A percentile compares a stretch with the other conserved stretches of the same genome.
These are phyloP conservation scores for Barnettozyma sp. DNA, from an alignment of 805 yeast genomes.

Conservation along the genomic window DNA sequence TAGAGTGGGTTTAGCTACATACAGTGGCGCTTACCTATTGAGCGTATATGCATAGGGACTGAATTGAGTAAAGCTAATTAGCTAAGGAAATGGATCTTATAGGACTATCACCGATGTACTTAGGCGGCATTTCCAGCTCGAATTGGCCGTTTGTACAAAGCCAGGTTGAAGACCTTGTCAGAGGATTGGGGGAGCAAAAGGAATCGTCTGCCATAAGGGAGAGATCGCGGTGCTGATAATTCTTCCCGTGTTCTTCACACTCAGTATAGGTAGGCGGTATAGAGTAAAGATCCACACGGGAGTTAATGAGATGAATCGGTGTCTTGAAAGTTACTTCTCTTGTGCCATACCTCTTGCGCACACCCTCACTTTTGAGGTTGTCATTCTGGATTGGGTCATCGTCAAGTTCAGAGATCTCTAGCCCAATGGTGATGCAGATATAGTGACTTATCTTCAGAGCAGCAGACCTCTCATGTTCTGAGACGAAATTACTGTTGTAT, in stretches of 20 bases:
- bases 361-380: too few relatives aligned
- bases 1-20: too few relatives aligned
- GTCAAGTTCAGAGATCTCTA: slow-evolving; percentile 5
- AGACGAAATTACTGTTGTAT: slow-evolving; percentile 13
- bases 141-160: slow-evolving; percentile 18
- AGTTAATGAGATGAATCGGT: slow-evolving; percentile 12
- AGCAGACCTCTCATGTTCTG: background rate
- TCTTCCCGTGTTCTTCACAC: background rate
- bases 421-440: slow-evolving; percentile 8
- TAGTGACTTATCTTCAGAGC: slow-evolving; percentile 13
- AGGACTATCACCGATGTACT: too few relatives aligned
- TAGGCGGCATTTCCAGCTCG: slow-evolving; percentile 17
- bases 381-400: background rate
- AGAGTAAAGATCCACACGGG: slow-evolving; percentile 3
- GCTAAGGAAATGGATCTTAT: too few relatives aligned
- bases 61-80: too few relatives aligned
- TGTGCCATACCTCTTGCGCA: too few relatives aligned
- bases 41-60: too few relatives aligned
- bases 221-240: background rate
- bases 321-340: slow-evolving; percentile 14
- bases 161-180: slow-evolving; percentile 15
- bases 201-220: background rate
- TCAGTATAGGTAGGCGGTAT: slow-evolving; percentile 14
- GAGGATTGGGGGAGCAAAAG: background rate
- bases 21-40: too few relatives aligned